phyloP scores from a whole-genome alignment of 352 stramenopile species.

The Elongisporangium undulatum region DNA sequence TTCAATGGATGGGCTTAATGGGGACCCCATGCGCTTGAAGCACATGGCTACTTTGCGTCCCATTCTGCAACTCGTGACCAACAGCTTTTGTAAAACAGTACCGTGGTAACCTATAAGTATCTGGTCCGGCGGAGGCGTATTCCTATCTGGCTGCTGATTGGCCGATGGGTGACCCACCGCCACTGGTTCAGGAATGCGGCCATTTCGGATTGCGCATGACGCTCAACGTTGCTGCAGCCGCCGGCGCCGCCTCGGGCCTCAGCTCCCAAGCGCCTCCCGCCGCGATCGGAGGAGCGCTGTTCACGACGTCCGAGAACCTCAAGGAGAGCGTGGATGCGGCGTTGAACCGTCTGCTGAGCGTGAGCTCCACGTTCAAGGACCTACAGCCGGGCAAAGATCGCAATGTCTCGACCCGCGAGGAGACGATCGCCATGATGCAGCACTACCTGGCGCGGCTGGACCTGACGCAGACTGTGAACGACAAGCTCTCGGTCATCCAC shows the following conservation, averaged over 20 bases:
- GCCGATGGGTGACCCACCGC: background rate
- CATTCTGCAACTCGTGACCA: too few species aligned
- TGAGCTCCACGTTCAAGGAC: slow-evolving; percentile 67
- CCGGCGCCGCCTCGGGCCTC: background rate
- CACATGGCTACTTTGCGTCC: too few species aligned
- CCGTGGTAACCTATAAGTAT: background rate
- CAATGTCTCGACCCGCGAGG: slow-evolving; percentile 66
- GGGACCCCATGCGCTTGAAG: too few species aligned
- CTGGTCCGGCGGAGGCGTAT: slow-evolving; percentile 1
- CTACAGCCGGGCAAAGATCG: slow-evolving; percentile 58
- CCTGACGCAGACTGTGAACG: slow-evolving; percentile 37
- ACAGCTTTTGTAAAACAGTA: background rate
- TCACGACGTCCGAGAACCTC: background rate
- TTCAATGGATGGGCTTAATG: too few species aligned
- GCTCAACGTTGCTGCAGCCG: background rate
- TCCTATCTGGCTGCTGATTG: slow-evolving; percentile 12
- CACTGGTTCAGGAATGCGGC: background rate
- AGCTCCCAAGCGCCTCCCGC: background rate
- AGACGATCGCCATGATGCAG: slow-evolving; percentile 79
- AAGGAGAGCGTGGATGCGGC: slow-evolving; percentile 37
- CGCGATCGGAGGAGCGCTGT: background rate
- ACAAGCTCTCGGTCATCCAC: slow-evolving; percentile 82
- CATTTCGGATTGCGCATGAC: background rate
- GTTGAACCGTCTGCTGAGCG: slow-evolving; percentile 47
- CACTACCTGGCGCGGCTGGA: slow-evolving; percentile 63